Conservation (phyloP, 2,329 filamentous ascomycete species). For the Dactylella cylindrospora region DNA sequence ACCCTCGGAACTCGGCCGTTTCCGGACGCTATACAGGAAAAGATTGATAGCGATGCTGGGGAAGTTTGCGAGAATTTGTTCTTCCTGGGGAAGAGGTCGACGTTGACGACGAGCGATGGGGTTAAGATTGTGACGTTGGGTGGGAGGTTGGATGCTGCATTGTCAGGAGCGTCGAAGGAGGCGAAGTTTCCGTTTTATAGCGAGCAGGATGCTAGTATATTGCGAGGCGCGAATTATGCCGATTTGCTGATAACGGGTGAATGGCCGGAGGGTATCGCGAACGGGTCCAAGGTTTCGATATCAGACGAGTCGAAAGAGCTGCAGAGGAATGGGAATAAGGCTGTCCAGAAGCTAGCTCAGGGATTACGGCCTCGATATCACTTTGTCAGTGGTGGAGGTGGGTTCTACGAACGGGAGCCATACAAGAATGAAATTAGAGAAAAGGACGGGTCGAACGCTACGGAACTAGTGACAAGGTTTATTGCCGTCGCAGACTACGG, state of each 20-base stretch:
- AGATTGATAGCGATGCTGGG: slow-evolving; percentile 66
- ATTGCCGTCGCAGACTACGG: slow-evolving; percentile 80
- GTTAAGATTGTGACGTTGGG: slow-evolving; percentile 84
- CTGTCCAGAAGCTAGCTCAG: slow-evolving; percentile 75
- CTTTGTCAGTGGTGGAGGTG: slow-evolving; percentile 63
- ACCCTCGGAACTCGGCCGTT: slow-evolving; percentile 74
- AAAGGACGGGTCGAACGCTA: slow-evolving; percentile 56
- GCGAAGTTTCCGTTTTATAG: slow-evolving; percentile 77
- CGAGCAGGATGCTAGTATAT: slow-evolving; percentile 70
- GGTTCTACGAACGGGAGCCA: slow-evolving; percentile 87
- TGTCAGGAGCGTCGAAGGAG: slow-evolving; percentile 67
- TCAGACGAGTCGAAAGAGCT: slow-evolving; percentile 51
- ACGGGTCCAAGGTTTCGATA: slow-evolving; percentile 64
- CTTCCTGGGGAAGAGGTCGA: slow-evolving; percentile 82
- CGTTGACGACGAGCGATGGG: slow-evolving; percentile 85
- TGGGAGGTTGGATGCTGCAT: slow-evolving; percentile 66
- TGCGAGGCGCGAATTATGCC: slow-evolving; percentile 73
- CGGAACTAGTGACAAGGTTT: slow-evolving; percentile 70
- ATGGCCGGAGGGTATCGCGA: slow-evolving; percentile 76
- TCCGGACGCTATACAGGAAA: slow-evolving; percentile 69
- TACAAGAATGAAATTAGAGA: slow-evolving; percentile 54
- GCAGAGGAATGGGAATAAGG: slow-evolving; percentile 57
- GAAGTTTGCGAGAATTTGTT: slow-evolving; percentile 87
- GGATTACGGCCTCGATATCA: slow-evolving; percentile 89
- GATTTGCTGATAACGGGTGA: slow-evolving; percentile 85